A percentile compares a stretch with the other conserved stretches of the same genome.
phyloP scores from a whole-genome alignment of 2,329 filamentous ascomycete genomes.

The Alternaria postmessia region DNA sequence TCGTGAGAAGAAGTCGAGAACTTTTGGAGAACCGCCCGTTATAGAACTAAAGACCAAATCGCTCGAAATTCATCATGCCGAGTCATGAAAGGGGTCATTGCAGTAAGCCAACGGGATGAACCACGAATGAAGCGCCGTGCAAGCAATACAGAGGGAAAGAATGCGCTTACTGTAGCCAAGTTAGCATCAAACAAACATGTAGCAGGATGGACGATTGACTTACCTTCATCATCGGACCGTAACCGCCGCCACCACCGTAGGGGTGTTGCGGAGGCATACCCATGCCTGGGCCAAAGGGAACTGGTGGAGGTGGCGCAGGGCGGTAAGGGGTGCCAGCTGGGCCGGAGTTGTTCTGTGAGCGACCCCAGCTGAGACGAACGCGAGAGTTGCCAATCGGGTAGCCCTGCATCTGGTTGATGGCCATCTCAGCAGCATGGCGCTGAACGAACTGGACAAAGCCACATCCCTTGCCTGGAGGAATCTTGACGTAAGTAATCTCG shows the following conservation, averaged over 20 bases:
- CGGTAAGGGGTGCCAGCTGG: conserved; percentile 95
- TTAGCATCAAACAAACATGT: conserved; percentile 21
- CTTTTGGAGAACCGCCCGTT: conserved; percentile 51
- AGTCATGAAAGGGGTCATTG: conserved; percentile 50
- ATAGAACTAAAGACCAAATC: conserved; percentile 47
- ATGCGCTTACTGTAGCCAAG: conserved; percentile 46
- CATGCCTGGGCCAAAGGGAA: conserved; percentile 69
- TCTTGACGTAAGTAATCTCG: conserved; percentile 99
- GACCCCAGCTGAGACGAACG: conserved; percentile 95
- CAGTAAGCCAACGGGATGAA: conserved; percentile 46
- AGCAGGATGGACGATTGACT: conserved; percentile 8
- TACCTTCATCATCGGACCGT: conserved; percentile 75
- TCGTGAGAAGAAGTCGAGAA: conserved; percentile 49
- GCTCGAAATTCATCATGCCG: conserved; percentile 49
- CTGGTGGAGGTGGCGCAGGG: conserved; percentile 82
- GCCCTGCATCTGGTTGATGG: conserved; percentile 99
- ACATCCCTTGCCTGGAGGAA: conserved; percentile 97
- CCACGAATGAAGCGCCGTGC: conserved; percentile 46
- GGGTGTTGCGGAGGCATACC: conserved; percentile 70
- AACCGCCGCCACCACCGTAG: conserved; percentile 62
- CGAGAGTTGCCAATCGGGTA: conserved; percentile 99
- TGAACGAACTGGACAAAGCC: conserved; percentile 99
- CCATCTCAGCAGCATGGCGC: conserved; percentile 98
- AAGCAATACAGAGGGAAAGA: conserved; percentile 47
- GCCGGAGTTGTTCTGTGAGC: conserved; percentile 98